Evolutionary conservation across 306 rosid genomes (phyloP).

Genomic region (Lotus japonicus): DNA sequence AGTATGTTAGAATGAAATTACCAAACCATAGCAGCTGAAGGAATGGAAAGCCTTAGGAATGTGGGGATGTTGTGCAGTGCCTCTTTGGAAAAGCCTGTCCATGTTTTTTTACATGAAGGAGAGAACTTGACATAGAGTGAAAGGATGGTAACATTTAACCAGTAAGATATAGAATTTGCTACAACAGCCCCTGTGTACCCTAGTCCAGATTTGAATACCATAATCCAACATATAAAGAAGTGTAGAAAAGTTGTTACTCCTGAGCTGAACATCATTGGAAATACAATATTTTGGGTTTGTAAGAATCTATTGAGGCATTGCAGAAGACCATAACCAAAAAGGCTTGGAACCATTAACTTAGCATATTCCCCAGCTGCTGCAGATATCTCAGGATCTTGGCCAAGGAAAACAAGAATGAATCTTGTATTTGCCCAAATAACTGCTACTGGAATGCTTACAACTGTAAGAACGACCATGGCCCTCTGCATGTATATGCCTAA

Average conservation of each 20-base stretch:
- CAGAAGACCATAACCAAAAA: slow-evolving; percentile 48
- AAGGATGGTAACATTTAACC: slow-evolving; percentile 44
- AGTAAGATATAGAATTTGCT: slow-evolving; percentile 50
- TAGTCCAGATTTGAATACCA: slow-evolving; percentile 50
- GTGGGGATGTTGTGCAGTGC: slow-evolving; percentile 36
- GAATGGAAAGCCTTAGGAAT: slow-evolving; percentile 54
- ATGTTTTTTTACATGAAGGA: slow-evolving; percentile 41
- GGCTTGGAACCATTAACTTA: slow-evolving; percentile 34
- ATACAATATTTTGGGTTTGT: slow-evolving; percentile 54
- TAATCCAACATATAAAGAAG: slow-evolving; percentile 42
- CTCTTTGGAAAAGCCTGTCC: slow-evolving; percentile 57
- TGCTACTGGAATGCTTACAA: slow-evolving; percentile 42
- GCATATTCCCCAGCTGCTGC: slow-evolving; percentile 57
- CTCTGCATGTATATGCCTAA: slow-evolving; percentile 60
- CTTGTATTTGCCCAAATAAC: slow-evolving; percentile 44
- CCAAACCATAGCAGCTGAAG: slow-evolving; percentile 78
- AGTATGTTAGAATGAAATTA: slow-evolving; percentile 19
- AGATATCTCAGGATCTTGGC: slow-evolving; percentile 51
- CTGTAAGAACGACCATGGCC: slow-evolving; percentile 47
- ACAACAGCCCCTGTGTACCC: slow-evolving; percentile 54
- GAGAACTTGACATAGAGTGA: slow-evolving; percentile 53
- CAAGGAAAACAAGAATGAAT: slow-evolving; percentile 33
- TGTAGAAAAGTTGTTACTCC: slow-evolving; percentile 38
- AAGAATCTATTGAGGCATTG: slow-evolving; percentile 53
- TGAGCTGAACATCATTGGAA: slow-evolving; percentile 52